phyloP scores from a whole-genome alignment of 2,329 filamentous ascomycete species.

The Huntiella omanensis region DNA sequence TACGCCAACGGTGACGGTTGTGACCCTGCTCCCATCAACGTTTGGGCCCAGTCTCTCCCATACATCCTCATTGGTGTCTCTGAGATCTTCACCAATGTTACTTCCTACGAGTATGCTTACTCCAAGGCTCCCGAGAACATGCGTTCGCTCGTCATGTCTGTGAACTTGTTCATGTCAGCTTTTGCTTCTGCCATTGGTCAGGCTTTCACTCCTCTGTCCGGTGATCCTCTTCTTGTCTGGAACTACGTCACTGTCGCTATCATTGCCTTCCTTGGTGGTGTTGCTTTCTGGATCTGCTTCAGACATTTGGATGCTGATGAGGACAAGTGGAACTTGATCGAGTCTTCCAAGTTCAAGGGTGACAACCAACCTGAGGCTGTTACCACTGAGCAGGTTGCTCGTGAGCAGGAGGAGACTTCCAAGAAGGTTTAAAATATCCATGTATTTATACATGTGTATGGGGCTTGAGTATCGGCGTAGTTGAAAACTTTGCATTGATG shows the following conservation, averaged over 20 bases:
- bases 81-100: conserved; percentile 36
- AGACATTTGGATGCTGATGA: conserved; percentile 45
- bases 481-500: no score
- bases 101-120: conserved; percentile 56
- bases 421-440: conserved; percentile 6
- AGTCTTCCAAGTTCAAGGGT: conserved; percentile 25
- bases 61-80: conserved; percentile 32
- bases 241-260: conserved; percentile 49
- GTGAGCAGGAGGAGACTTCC: conserved; percentile 1
- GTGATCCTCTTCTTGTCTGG: conserved; percentile 49
- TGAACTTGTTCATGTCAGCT: conserved; percentile 54
- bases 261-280: conserved; percentile 41
- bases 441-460: no score
- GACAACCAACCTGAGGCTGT: conserved; percentile 20
- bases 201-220: conserved; percentile 41
- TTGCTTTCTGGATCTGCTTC: conserved; percentile 51
- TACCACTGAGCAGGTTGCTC: conserved; percentile 8
- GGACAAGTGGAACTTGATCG: conserved; percentile 47
- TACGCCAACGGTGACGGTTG: conserved; percentile 32
- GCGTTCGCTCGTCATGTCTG: conserved; percentile 53
- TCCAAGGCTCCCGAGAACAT: conserved; percentile 64
- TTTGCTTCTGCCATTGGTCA: conserved; percentile 53
- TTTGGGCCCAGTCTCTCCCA: conserved; percentile 37
- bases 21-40: conserved; percentile 41
- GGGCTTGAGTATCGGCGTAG: no score